A percentile compares a stretch with the other conserved stretches of the same genome.
These are phyloP conservation scores for Candida sithepensis DNA, from an alignment of 805 yeast genomes.

Conservation along the genomic window DNA sequence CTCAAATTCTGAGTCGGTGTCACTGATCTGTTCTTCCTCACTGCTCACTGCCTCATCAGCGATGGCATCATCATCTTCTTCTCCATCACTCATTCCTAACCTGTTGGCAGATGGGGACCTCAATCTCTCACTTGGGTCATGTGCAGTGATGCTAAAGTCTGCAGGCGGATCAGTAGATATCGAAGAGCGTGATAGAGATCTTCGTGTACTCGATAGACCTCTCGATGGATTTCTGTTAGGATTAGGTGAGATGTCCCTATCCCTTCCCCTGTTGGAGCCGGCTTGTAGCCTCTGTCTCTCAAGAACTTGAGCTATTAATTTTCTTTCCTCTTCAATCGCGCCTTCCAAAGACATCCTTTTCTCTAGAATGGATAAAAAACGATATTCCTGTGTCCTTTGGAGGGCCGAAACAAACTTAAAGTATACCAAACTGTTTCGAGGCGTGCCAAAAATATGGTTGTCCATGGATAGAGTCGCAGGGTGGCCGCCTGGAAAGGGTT, in stretches of 20 bases:
- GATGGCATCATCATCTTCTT: conserved; percentile 8
- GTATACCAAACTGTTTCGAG: no score
- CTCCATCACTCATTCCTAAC: background rate
- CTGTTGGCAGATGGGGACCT: conserved; percentile 15
- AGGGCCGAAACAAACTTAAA: no score
- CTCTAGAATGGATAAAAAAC: no score
- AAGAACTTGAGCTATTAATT: conserved; percentile 27
- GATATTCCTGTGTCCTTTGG: no score
- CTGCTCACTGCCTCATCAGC: conserved; percentile 26
- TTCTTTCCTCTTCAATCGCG: conserved; percentile 32
- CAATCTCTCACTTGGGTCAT: conserved; percentile 71
- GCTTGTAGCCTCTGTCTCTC: conserved; percentile 24
- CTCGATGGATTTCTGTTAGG: conserved; percentile 15
- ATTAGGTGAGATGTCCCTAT: conserved; percentile 10
- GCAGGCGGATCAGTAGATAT: conserved; percentile 16
- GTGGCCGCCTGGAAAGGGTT: no score
- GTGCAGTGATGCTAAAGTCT: conserved; percentile 65
- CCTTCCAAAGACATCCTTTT: conserved; percentile 35
- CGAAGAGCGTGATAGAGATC: conserved; percentile 23
- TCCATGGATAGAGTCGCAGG: no score
- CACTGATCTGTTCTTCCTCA: conserved; percentile 61
- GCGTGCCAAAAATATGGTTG: no score
- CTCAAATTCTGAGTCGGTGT: conserved; percentile 57
- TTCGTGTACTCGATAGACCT: conserved; percentile 21
- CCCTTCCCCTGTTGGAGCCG: conserved; percentile 17